Conservation (phyloP, 352 stramenopile species). For the Hyaloperonospora brassicae region DNA sequence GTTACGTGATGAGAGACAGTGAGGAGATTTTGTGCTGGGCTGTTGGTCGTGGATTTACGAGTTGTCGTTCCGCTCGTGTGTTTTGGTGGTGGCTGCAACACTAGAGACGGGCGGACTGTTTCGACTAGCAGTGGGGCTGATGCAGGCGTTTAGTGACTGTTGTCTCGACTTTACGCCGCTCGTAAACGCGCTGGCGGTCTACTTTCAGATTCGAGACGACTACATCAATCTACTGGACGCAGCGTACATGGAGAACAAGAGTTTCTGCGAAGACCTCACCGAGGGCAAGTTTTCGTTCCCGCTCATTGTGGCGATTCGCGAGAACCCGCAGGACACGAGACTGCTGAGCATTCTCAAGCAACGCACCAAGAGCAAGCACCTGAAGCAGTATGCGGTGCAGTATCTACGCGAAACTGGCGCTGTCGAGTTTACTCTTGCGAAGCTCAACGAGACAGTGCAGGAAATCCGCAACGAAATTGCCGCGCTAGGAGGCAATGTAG, state of each 20-base stretch:
- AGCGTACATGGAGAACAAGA: constrained; percentile 96
- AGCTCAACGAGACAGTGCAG: constrained; percentile 40
- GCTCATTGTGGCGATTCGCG: constrained; percentile 74
- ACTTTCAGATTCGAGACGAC: constrained; percentile 98
- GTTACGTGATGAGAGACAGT: not conserved
- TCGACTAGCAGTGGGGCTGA: constrained; percentile 91
- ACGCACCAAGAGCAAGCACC: constrained; percentile 89
- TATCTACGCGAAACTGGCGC: constrained; percentile 69
- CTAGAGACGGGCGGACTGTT: constrained; percentile 94
- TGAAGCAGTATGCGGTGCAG: constrained; percentile 92
- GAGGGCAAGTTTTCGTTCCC: constrained; percentile 96
- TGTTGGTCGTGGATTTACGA: too few species aligned
- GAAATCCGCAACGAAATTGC: constrained; percentile 45
- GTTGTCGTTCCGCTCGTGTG: not conserved
- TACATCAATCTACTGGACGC: constrained; percentile 95
- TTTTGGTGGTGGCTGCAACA: not conserved
- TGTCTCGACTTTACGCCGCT: constrained; percentile 79
- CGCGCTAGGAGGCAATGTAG: constrained; percentile 45
- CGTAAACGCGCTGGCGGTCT: constrained; percentile 91
- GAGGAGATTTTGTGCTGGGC: not conserved
- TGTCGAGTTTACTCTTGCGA: constrained; percentile 45
- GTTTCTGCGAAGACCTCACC: constrained; percentile 96
- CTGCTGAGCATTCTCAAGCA: constrained; percentile 96
- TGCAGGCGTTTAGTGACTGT: constrained; percentile 84
- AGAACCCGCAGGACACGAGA: constrained; percentile 69